Evolutionary conservation across 331 rosid genomes (phyloP).

Genomic region (Rosa hybrid): DNA sequence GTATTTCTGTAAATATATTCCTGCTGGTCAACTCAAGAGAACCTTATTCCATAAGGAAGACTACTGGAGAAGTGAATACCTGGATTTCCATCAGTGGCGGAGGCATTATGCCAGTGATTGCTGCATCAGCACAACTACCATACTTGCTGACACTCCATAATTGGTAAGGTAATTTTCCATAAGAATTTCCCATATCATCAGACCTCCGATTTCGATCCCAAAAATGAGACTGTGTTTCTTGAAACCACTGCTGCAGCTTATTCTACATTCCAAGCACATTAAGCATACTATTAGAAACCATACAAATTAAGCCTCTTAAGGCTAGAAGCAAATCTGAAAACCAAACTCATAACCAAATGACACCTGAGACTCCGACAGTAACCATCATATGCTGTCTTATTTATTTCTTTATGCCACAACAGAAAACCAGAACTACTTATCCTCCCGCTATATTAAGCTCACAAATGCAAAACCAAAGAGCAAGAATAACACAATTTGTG

Average conservation of each 20-base stretch:
- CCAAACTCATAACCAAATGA: not conserved
- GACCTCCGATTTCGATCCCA: constrained; percentile 53
- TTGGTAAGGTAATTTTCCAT: constrained; percentile 64
- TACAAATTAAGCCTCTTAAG: constrained; percentile 19
- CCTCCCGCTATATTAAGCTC: not conserved
- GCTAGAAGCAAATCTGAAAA: not conserved
- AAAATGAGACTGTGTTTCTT: constrained; percentile 55
- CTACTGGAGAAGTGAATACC: constrained; percentile 42
- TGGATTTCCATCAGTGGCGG: constrained; percentile 94
- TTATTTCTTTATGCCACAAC: constrained; percentile 3
- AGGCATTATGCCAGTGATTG: constrained; percentile 89
- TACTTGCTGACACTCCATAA: constrained; percentile 90
- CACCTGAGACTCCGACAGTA: not conserved
- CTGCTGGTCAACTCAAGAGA: not conserved
- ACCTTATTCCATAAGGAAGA: constrained; percentile 11
- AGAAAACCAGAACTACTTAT: constrained; percentile 1
- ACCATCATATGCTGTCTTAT: not conserved
- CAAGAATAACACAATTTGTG: not conserved
- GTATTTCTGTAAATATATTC: not conserved
- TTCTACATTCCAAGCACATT: constrained; percentile 51
- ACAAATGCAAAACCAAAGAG: not conserved
- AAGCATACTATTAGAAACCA: constrained; percentile 29
- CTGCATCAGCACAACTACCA: constrained; percentile 91
- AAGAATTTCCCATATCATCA: constrained; percentile 54
- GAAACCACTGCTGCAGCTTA: constrained; percentile 79